Conservation (phyloP, 768 basidiomycete species). For the Sutorius australiensis region DNA sequence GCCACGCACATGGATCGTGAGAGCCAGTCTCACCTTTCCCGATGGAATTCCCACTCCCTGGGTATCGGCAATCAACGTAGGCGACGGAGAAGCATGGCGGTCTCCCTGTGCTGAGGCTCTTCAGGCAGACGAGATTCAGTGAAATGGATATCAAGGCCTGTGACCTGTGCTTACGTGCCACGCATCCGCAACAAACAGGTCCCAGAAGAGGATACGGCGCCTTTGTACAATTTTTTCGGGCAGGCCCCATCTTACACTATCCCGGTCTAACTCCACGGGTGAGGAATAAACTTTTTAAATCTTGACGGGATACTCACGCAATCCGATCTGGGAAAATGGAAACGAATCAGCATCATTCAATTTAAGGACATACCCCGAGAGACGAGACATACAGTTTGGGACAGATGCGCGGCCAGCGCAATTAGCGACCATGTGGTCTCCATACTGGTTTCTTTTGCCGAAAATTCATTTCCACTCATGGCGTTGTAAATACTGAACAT, state of each 20-base stretch:
- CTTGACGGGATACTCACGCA: conserved; percentile 47
- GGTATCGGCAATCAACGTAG: conserved; percentile 66
- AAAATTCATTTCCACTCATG: conserved; percentile 61
- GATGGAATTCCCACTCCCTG: conserved; percentile 28
- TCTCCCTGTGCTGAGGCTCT: conserved; percentile 69
- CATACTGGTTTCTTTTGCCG: conserved; percentile 60
- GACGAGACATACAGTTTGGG: conserved; percentile 52
- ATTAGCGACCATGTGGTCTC: conserved; percentile 69
- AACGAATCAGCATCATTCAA: conserved; percentile 12
- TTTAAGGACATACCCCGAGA: neutral
- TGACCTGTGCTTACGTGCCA: conserved; percentile 51
- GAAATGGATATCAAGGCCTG: neutral
- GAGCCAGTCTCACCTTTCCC: conserved; percentile 22
- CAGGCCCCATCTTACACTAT: conserved; percentile 63
- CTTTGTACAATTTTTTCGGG: conserved; percentile 59
- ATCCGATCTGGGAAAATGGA: conserved; percentile 49
- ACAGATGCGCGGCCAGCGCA: conserved; percentile 60
- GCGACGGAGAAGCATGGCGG: conserved; percentile 65
- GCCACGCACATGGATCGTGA: conserved; percentile 25
- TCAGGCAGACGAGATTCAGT: conserved; percentile 10
- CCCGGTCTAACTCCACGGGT: conserved; percentile 44
- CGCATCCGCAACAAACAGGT: conserved; percentile 66
- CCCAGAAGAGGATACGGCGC: conserved; percentile 72
- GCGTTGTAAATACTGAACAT: conserved; percentile 67
- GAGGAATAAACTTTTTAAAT: conserved; percentile 9